Conservation (phyloP, 352 stramenopile species). For the Pythium brachiatum region DNA sequence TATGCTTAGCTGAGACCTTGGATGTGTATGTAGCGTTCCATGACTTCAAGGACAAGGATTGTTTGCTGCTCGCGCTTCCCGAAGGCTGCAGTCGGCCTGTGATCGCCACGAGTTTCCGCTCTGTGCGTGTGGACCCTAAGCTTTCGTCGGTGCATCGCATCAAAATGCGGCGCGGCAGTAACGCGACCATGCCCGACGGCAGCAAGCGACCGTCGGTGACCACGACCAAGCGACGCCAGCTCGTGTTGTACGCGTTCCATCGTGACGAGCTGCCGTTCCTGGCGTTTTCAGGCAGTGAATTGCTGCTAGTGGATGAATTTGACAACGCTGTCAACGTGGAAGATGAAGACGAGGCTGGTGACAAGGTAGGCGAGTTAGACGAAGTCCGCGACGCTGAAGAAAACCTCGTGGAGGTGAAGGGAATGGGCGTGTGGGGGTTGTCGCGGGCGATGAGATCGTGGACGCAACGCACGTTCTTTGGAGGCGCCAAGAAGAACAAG, state of each 20-base stretch:
- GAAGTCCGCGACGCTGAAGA: slow-evolving; percentile 22
- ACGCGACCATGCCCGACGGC: background rate
- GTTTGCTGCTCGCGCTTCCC: slow-evolving; percentile 46
- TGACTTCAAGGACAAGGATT: slow-evolving; percentile 58
- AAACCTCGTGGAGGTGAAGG: slow-evolving; percentile 54
- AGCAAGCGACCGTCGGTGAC: background rate
- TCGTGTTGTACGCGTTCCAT: slow-evolving; percentile 57
- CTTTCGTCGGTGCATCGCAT: slow-evolving; percentile 43
- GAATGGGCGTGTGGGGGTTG: slow-evolving; percentile 43
- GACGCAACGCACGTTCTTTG: slow-evolving; percentile 19
- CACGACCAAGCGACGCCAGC: slow-evolving; percentile 12
- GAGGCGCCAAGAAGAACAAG: background rate
- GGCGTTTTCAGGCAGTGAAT: slow-evolving; percentile 32
- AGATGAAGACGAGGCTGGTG: slow-evolving; percentile 2
- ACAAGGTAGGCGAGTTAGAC: slow-evolving; percentile 27
- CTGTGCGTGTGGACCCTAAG: slow-evolving; percentile 34
- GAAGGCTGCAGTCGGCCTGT: slow-evolving; percentile 39
- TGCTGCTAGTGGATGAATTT: slow-evolving; percentile 32
- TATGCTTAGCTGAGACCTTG: background rate
- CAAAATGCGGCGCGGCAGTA: slow-evolving; percentile 20
- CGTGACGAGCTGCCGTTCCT: slow-evolving; percentile 67
- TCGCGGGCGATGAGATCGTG: slow-evolving; percentile 14
- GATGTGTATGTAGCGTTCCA: slow-evolving; percentile 39
- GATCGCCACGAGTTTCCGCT: slow-evolving; percentile 49
- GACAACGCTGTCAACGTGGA: slow-evolving; percentile 1